phyloP scores from a whole-genome alignment of 257 asterid genomes.

The Primulina huaijiensis region DNA sequence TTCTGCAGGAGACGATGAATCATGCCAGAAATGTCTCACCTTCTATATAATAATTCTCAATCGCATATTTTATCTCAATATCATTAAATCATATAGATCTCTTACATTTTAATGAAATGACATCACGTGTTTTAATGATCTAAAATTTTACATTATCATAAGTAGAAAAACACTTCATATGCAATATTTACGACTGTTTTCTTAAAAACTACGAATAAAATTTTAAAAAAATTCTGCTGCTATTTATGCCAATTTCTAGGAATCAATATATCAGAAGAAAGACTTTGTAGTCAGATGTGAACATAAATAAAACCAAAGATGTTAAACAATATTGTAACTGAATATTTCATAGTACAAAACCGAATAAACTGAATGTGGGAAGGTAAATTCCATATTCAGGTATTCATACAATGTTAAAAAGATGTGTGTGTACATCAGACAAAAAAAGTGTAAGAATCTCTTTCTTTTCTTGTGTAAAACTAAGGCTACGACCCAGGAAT shows the following conservation, averaged over 20 bases:
- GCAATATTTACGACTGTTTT: too few species aligned
- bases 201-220: too few species aligned
- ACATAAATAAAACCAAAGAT: not conserved
- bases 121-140: too few species aligned
- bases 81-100: too few species aligned
- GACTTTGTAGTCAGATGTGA: too few species aligned
- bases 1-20: not conserved
- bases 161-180: too few species aligned
- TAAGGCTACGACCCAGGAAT: not conserved
- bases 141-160: too few species aligned
- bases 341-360: not conserved
- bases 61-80: too few species aligned
- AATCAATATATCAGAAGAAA: not conserved
- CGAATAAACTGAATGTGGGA: not conserved
- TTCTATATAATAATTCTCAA: too few species aligned
- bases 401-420: not conserved
- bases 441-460: constrained; percentile 14
- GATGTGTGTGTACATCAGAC: not conserved
- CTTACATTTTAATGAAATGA: too few species aligned
- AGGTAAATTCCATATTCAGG: not conserved
- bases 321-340: not conserved
- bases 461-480: not conserved
- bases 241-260: too few species aligned
- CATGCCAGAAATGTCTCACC: not conserved
- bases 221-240: too few species aligned